Percentiles rank a stretch among this genome's conserved stretches.
These are phyloP conservation scores for Pichia norvegensis DNA, from an alignment of 1,139 yeast genomes.

Conservation along the genomic window DNA sequence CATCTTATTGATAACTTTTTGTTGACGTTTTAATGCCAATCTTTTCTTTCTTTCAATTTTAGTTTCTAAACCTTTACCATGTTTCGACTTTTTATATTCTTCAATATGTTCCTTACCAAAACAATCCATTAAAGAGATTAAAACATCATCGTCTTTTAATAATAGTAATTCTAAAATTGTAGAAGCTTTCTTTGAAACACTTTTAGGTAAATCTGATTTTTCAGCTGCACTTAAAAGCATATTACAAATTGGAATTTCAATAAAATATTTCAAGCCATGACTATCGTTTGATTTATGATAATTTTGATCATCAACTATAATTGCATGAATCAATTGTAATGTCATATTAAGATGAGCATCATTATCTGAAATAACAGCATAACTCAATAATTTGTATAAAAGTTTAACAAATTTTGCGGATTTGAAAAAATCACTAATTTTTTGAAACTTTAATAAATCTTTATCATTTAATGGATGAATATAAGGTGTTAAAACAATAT, in stretches of 20 bases:
- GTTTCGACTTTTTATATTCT: constrained; percentile 47
- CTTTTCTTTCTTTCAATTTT: constrained; percentile 62
- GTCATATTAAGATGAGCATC: constrained; percentile 49
- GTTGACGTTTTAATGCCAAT: constrained; percentile 65
- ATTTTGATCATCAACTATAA: constrained; percentile 47
- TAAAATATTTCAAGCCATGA: constrained; percentile 38
- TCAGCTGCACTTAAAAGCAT: constrained; percentile 43
- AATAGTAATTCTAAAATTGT: constrained; percentile 44
- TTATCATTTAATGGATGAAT: constrained; percentile 28
- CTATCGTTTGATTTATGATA: constrained; percentile 30
- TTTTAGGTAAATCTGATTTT: constrained; percentile 40
- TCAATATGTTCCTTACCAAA: constrained; percentile 52
- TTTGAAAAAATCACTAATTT: constrained; percentile 46
- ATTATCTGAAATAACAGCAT: constrained; percentile 36
- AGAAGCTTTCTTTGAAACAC: constrained; percentile 47
- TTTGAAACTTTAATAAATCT: constrained; percentile 24
- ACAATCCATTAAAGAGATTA: constrained; percentile 44
- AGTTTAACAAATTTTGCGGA: constrained; percentile 48
- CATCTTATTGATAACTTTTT: constrained; percentile 67
- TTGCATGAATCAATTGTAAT: constrained; percentile 63
- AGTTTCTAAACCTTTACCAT: constrained; percentile 45
- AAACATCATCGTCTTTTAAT: constrained; percentile 38
- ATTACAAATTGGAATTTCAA: constrained; percentile 50
- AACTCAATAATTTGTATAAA: constrained; percentile 47
- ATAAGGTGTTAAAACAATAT: constrained; percentile 39